Percentiles rank a stretch among this genome's conserved stretches.
phyloP scores from a whole-genome alignment of 768 basidiomycete species.

The Calocybe gangraenosa region DNA sequence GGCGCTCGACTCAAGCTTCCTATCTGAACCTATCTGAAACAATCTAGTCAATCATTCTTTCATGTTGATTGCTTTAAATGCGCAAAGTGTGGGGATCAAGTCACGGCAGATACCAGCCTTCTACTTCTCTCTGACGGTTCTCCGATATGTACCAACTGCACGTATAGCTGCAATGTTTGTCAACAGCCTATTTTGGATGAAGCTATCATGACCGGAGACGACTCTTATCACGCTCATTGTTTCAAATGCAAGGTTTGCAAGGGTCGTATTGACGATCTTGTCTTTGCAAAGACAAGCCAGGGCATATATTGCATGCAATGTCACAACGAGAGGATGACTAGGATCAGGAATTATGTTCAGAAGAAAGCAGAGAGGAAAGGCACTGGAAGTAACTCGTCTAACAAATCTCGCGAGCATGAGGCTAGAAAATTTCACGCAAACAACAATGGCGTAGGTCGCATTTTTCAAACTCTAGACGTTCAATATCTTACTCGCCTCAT shows the following conservation, averaged over 20 bases:
- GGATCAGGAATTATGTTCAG: slow-evolving; percentile 87
- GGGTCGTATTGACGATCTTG: slow-evolving; percentile 93
- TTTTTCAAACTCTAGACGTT: not conserved
- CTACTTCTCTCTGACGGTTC: slow-evolving; percentile 94
- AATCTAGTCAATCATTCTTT: slow-evolving; percentile 87
- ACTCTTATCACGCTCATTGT: slow-evolving; percentile 97
- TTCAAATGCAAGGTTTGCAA: slow-evolving; percentile 97
- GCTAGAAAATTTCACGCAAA: slow-evolving; percentile 29
- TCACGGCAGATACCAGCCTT: slow-evolving; percentile 97
- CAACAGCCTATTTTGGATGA: slow-evolving; percentile 94
- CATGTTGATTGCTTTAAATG: slow-evolving; percentile 96
- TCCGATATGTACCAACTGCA: slow-evolving; percentile 93
- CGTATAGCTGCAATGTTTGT: slow-evolving; percentile 95
- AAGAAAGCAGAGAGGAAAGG: slow-evolving; percentile 67
- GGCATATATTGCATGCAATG: slow-evolving; percentile 99
- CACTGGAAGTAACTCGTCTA: slow-evolving; percentile 35
- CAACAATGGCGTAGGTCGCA: slow-evolving; percentile 38
- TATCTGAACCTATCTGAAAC: too few species aligned
- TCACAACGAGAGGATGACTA: slow-evolving; percentile 95
- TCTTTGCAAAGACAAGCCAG: slow-evolving; percentile 97
- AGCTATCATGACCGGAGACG: slow-evolving; percentile 99
- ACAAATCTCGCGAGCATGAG: slow-evolving; percentile 38
- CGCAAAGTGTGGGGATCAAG: slow-evolving; percentile 89
- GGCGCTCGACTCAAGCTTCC: too few species aligned
- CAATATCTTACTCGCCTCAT: slow-evolving; percentile 8